Evolutionary conservation across 495 filamentous ascomycete genomes (phyloP).

Genomic region (Haplographium delicatum): DNA sequence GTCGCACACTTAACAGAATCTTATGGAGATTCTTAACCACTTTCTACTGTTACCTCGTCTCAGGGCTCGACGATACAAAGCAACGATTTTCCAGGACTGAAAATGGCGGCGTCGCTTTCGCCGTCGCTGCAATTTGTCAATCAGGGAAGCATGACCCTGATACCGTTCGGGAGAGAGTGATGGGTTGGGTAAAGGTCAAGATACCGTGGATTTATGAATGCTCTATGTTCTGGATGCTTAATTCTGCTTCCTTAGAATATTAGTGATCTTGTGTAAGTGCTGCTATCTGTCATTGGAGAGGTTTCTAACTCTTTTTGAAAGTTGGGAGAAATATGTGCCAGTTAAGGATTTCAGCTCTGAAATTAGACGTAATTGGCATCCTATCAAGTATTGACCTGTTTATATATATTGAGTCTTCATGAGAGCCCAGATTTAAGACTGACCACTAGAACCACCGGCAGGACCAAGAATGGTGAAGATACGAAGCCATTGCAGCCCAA

Average conservation of each 20-base stretch:
- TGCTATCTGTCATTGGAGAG: slow-evolving; percentile 3
- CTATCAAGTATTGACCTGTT: too few relatives aligned
- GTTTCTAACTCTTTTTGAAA: slow-evolving; percentile 12
- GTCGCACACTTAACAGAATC: slow-evolving; percentile 6
- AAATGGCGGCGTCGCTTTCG: slow-evolving; percentile 8
- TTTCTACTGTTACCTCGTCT: slow-evolving; percentile 7
- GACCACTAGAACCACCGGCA: too few relatives aligned
- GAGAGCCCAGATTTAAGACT: too few relatives aligned
- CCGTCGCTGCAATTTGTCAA: slow-evolving; percentile 4
- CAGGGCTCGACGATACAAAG: slow-evolving; percentile 9
- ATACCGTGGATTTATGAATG: slow-evolving; percentile 15
- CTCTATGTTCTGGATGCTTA: slow-evolving; percentile 14
- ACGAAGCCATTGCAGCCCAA: too few relatives aligned
- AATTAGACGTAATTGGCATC: too few relatives aligned
- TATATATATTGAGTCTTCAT: too few relatives aligned
- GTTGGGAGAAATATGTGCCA: slow-evolving; percentile 12
- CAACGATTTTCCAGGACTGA: slow-evolving; percentile 5
- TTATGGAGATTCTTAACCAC: slow-evolving; percentile 13
- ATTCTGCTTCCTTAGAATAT: slow-evolving; percentile 14
- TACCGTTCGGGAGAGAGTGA: slow-evolving; percentile 10
- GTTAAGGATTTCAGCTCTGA: too few relatives aligned
- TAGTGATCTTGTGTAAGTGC: slow-evolving; percentile 9
- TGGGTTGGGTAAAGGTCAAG: slow-evolving; percentile 7
- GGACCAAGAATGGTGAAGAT: too few relatives aligned
- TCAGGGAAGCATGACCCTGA: slow-evolving; percentile 7